Evolutionary conservation across 495 filamentous ascomycete species (phyloP), one percentile per base, ranked within the genome.

Genomic region (Penicillium egyptiacum): DNA sequence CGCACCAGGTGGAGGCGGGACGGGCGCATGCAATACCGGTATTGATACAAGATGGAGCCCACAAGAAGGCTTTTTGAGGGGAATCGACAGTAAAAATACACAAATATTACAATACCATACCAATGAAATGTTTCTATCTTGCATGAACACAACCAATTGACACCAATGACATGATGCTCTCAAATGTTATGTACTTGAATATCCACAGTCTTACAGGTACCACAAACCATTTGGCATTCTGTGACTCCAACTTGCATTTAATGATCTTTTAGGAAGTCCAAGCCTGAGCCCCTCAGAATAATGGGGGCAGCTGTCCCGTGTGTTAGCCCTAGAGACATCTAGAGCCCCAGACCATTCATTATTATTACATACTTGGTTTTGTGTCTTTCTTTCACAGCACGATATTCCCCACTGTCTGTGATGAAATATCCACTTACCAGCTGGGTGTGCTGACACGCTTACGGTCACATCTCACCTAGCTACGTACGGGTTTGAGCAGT

Each of bases 1-100:
- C 33, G 43, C 45, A 47, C 43, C 44, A 31, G 31, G 50, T 28
- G 26, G 40, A 42, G 50, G 39, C 50, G 50, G 50, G 39, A 42
- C 45, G 41, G 41, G 26, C 46, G n/a, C 30, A 50, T 43, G 26
- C 39, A 40, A 53, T 43, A 28, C 50, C 25, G 26, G 50, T 53
- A 43, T 42, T 10, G 6, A 33, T 53, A 53, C 50, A 31, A 4
- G 6, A 17, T 51, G 35, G 35, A 40, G 39, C 33, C 23, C 50
- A 25, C 6, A 3, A 17, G 7, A 17, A 30, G 25, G 23, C 45
- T 30, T 41, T 52, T 8, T 14, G 26, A n/a, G 26, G 45, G 16
- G 42, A 17, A 51, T n/a, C 11, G 16, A 22, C 14, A 9, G 26
- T 31, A 33, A 43, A 22, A 28, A 23, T 53, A 53, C 50, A 31